Base-by-base conservation (phyloP, 192 early-diverging fungal genomes). In the Fimicolochytrium jonesii region DNA sequence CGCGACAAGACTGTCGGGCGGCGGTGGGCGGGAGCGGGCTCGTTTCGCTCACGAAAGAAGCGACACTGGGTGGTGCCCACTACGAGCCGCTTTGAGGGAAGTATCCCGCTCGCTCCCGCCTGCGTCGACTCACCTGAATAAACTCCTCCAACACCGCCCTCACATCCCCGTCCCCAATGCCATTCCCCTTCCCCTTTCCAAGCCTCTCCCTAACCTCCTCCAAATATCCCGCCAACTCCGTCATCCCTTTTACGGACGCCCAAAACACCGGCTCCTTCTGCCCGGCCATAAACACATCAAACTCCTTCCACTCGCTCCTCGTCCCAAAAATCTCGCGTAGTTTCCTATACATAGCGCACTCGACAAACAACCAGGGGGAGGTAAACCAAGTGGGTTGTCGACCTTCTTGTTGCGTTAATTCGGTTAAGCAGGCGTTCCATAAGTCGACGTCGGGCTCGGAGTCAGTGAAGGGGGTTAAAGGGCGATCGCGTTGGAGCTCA, bases 331-430 rank as follows among this genome's bases (percentile, higher is more conserved):
- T 63, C 29, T 87, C 78, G 25, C 73, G 81, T 42, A 75, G 48
- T 36, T 63, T 73, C 10, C 61, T 39, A 44, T 58, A 93, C 70
- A 96, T 76, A 60, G 88, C 91, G 62, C 91, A 88, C 69, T 96
- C 94, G 56, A 80, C 76, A 49, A 90, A 86, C 4, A 96, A 76
- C 85, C 92, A 96, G 5, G 91, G 76, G 4, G 83, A 76, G 13
- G 77, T 70, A 71, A 83, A 90, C 90, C 91, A 94, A 4, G 87
- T 86, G 5, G 39, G 23, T 10, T 30, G 41, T 4, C 9, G 29
- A 3, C 6, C 32, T 20, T 6, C 4, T 34, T 17, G 15, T n/a
- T 20, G 10, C 15, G n/a, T 2, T 2, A 32, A 20, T 10, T 23
- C 37, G 17, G 25, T 30, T 23, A 66, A 9, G 45, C 3, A 69